phyloP scores from a whole-genome alignment of 306 rosid species.

The Phaseolus lunatus region DNA sequence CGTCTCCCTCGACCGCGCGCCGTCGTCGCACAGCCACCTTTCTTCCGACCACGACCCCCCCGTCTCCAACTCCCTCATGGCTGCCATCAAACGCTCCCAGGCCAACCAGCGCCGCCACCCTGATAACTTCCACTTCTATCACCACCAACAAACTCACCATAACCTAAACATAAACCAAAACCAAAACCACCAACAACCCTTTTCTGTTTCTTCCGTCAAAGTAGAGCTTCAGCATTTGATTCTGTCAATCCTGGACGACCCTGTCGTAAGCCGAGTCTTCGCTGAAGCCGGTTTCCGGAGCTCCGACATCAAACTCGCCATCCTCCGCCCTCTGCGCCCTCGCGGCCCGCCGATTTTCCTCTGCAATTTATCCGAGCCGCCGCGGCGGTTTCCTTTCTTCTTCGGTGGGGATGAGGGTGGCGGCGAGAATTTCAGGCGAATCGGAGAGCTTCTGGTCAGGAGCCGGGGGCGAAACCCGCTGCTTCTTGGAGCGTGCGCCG shows the following conservation, averaged over 20 bases:
- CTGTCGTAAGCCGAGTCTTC: constrained; percentile 92
- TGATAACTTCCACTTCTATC: constrained; percentile 73
- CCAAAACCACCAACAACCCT: constrained; percentile 64
- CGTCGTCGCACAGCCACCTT: constrained; percentile 63
- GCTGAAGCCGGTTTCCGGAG: constrained; percentile 97
- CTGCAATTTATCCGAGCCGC: constrained; percentile 61
- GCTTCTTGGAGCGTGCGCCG: constrained; percentile 79
- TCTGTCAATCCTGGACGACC: constrained; percentile 89
- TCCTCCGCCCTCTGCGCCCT: constrained; percentile 76
- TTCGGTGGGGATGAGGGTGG: constrained; percentile 40
- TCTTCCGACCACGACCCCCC: constrained; percentile 84
- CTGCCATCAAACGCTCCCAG: constrained; percentile 94
- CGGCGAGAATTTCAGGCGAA: constrained; percentile 65
- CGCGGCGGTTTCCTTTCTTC: constrained; percentile 64
- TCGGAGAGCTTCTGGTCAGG: constrained; percentile 69
- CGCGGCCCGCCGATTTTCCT: constrained; percentile 77
- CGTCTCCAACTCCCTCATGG: constrained; percentile 95
- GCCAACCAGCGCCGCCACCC: constrained; percentile 96
- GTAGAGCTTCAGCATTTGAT: constrained; percentile 91
- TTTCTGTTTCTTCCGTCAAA: constrained; percentile 72
- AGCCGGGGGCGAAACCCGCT: constrained; percentile 74
- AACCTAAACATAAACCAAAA: constrained; percentile 12
- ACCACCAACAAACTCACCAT: constrained; percentile 52
- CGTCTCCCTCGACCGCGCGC: constrained; percentile 84
- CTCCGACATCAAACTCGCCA: constrained; percentile 86